Percentiles rank a stretch among this genome's conserved stretches.
Conservation (phyloP, 768 basidiomycete species). For the Podaxis carcinomalis region DNA sequence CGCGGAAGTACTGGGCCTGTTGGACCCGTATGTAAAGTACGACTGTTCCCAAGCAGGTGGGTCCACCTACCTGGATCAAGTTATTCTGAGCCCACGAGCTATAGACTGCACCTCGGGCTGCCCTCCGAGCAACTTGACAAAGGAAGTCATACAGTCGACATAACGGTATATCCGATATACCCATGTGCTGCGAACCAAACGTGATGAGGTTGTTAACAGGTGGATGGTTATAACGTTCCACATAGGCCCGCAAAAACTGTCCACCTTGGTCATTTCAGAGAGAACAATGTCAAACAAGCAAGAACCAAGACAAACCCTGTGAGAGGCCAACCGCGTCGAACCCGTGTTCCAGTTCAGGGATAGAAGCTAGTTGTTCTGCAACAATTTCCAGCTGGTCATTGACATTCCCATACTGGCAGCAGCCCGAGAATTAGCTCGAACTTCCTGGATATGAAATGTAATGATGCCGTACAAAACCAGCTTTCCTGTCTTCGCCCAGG, state of each 20-base stretch:
- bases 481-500: slow-evolving; percentile 56
- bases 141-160: slow-evolving; percentile 65
- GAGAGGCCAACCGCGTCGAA: slow-evolving; percentile 90
- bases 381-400: slow-evolving; percentile 66
- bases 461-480: slow-evolving; percentile 61
- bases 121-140: slow-evolving; percentile 64
- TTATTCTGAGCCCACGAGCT: slow-evolving; percentile 72
- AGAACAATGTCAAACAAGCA: neutral
- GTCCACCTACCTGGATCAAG: slow-evolving; percentile 56
- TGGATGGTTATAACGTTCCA: slow-evolving; percentile 70
- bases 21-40: neutral
- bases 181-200: slow-evolving; percentile 87
- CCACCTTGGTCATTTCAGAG: slow-evolving; percentile 43
- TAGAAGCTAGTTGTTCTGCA: slow-evolving; percentile 55
- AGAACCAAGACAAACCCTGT: slow-evolving; percentile 46
- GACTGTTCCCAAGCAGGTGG: neutral
- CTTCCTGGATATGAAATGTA: neutral
- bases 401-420: slow-evolving; percentile 68
- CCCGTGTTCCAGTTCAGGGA: slow-evolving; percentile 62
- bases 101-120: slow-evolving; percentile 63
- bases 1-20: slow-evolving; percentile 86
- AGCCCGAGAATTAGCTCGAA: neutral
- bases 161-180: slow-evolving; percentile 67
- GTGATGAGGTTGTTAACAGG: slow-evolving; percentile 79
- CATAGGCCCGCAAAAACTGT: slow-evolving; percentile 84